These are phyloP conservation scores for Zygosaccharomyces sapae DNA, from an alignment of 1,139 yeast species.

Conservation along the genomic window DNA sequence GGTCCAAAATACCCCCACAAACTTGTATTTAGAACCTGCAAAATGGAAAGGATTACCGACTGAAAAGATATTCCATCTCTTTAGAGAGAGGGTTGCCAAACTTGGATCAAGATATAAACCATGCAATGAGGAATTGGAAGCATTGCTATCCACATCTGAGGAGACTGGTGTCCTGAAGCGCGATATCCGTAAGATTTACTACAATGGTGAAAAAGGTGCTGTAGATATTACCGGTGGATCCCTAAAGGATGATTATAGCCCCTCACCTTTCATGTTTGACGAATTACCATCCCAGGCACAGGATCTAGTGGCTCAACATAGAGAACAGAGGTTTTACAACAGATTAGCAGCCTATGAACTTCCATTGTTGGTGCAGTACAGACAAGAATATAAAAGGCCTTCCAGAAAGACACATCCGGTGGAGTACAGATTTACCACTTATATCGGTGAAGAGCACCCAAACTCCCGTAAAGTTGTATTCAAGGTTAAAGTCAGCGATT, in stretches of 20 bases:
- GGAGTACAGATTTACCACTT: constrained; percentile 65
- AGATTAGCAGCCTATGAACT: constrained; percentile 87
- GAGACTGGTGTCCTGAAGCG: constrained; percentile 36
- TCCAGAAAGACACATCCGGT: constrained; percentile 50
- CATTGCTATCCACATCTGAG: constrained; percentile 42
- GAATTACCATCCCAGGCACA: constrained; percentile 62
- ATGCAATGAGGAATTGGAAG: constrained; percentile 45
- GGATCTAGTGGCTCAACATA: constrained; percentile 55
- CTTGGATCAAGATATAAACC: constrained; percentile 58
- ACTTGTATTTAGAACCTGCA: constrained; percentile 46
- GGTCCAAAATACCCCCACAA: constrained; percentile 7
- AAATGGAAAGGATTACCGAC: constrained; percentile 68
- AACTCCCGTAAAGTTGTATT: constrained; percentile 68
- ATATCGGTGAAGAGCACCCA: constrained; percentile 69
- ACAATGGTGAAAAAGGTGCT: constrained; percentile 39
- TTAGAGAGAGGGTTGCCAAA: constrained; percentile 51
- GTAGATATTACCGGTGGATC: constrained; percentile 35
- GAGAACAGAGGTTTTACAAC: constrained; percentile 60
- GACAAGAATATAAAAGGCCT: constrained; percentile 56
- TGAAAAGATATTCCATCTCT: constrained; percentile 56
- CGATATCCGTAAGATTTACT: constrained; percentile 38
- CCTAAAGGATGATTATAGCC: constrained; percentile 19
- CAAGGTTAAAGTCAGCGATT: constrained; percentile 49
- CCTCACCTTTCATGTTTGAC: constrained; percentile 46
- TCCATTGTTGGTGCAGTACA: constrained; percentile 74